Conservation (phyloP, 768 basidiomycete genomes). For the Calvatia gigantea region DNA sequence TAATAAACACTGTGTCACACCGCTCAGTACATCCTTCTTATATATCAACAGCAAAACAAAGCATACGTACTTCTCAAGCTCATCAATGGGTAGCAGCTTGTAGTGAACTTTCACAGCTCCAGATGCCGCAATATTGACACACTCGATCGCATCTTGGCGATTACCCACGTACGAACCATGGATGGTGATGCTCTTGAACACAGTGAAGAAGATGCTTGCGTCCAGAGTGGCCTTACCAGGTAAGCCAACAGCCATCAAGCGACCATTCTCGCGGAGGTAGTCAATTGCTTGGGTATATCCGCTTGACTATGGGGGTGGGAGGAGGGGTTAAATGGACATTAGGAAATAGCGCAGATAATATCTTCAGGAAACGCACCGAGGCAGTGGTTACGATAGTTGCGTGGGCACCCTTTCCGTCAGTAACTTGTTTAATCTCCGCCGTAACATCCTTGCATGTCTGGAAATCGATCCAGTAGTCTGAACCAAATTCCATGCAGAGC, state of each 20-base stretch:
- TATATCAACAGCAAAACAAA: background rate
- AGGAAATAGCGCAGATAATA: background rate
- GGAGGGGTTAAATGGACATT: too few species aligned
- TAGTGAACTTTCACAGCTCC: conserved; percentile 69
- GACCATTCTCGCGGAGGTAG: conserved; percentile 72
- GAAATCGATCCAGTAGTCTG: conserved; percentile 81
- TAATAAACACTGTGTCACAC: conserved; percentile 33
- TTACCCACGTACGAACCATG: conserved; percentile 60
- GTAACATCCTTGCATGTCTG: conserved; percentile 62
- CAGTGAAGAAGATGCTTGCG: conserved; percentile 70
- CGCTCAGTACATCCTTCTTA: conserved; percentile 1
- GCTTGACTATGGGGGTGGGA: conserved; percentile 23
- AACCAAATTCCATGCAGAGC: conserved; percentile 59
- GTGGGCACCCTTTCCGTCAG: conserved; percentile 72
- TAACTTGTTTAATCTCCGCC: conserved; percentile 56
- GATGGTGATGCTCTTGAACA: conserved; percentile 59
- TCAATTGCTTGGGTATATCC: conserved; percentile 59
- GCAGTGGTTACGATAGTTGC: conserved; percentile 62
- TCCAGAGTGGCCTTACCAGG: conserved; percentile 58
- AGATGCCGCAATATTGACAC: conserved; percentile 67
- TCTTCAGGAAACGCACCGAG: conserved; percentile 24
- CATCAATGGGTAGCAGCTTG: conserved; percentile 39
- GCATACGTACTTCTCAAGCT: conserved; percentile 51
- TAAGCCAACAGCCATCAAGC: conserved; percentile 76
- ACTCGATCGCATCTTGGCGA: conserved; percentile 81